Evolutionary conservation across 78 protist species (phyloP).

Genomic region (Cavenderia fasciculata): DNA sequence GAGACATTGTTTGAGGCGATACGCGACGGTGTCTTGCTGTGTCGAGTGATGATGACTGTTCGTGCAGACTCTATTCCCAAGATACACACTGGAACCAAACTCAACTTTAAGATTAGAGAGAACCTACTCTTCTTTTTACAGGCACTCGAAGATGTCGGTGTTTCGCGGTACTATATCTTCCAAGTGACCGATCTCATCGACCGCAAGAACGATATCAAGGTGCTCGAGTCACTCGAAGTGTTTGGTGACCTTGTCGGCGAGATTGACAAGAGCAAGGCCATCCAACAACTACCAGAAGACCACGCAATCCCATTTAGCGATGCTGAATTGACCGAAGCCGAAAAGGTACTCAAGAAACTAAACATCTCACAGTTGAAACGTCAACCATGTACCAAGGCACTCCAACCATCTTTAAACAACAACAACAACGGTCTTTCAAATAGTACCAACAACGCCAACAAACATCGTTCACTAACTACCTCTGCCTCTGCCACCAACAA

Average conservation of each 20-base stretch:
- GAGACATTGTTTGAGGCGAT: background rate
- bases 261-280: conserved; percentile 16
- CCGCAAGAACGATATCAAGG: conserved; percentile 29
- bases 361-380: conserved; percentile 33
- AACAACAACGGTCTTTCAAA: background rate
- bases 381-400: conserved; percentile 17
- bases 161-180: conserved; percentile 31
- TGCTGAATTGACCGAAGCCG: conserved; percentile 23
- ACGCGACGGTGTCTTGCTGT: conserved; percentile 42
- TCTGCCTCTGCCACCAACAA: background rate
- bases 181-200: conserved; percentile 33
- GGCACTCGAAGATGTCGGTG: conserved; percentile 54
- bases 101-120: conserved; percentile 56
- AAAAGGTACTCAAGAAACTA: conserved; percentile 7
- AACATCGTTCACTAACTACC: background rate
- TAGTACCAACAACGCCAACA: conserved; percentile 4
- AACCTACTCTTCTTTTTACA: conserved; percentile 36
- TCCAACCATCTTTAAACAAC: conserved; percentile 37
- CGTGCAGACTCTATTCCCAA: conserved; percentile 52
- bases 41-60: conserved; percentile 34
- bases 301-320: conserved; percentile 40
- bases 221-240: conserved; percentile 63
- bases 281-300: conserved; percentile 39
- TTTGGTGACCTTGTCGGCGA: conserved; percentile 35
- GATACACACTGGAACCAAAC: conserved; percentile 35